Evolutionary conservation across 2,329 filamentous ascomycete genomes (phyloP).

Genomic region (Cordyceps javanica): DNA sequence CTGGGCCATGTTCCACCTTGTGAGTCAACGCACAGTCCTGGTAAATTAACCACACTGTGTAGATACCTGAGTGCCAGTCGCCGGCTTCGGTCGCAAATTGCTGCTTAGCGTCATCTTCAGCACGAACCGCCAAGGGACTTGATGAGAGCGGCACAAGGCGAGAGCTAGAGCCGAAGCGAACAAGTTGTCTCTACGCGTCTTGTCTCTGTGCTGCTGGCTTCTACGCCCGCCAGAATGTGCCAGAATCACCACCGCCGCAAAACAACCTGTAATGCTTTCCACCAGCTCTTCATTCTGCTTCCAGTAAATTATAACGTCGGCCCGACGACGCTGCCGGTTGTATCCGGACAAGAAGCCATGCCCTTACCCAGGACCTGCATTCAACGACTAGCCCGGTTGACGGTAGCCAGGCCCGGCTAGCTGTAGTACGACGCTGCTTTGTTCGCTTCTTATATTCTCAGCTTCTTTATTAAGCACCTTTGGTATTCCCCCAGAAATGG

Average conservation of each 20-base stretch:
- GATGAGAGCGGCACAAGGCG: neutral
- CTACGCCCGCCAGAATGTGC: too few species aligned
- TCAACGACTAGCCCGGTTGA: neutral
- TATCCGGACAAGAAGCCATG: too few species aligned
- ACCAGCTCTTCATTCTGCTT: too few species aligned
- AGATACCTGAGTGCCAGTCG: neutral
- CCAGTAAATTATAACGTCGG: too few species aligned
- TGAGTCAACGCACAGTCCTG: neutral
- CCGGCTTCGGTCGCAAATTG: constrained; percentile 9
- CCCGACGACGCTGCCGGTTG: neutral
- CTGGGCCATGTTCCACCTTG: too few species aligned
- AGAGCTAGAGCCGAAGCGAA: neutral
- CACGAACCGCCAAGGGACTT: neutral
- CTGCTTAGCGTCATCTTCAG: neutral
- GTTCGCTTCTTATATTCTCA: too few species aligned
- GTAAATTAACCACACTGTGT: neutral
- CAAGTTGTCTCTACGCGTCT: neutral
- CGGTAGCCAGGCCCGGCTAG: too few species aligned
- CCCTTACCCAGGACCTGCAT: neutral
- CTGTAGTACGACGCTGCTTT: too few species aligned
- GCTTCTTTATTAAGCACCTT: too few species aligned
- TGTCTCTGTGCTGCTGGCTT: neutral
- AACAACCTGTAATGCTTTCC: too few species aligned
- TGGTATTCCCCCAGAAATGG: neutral
- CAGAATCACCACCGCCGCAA: too few species aligned